Evolutionary conservation across 1,139 yeast genomes (phyloP), one percentile per base, ranked within the genome.

Genomic region (Saccharomycopsis crataegensis): DNA sequence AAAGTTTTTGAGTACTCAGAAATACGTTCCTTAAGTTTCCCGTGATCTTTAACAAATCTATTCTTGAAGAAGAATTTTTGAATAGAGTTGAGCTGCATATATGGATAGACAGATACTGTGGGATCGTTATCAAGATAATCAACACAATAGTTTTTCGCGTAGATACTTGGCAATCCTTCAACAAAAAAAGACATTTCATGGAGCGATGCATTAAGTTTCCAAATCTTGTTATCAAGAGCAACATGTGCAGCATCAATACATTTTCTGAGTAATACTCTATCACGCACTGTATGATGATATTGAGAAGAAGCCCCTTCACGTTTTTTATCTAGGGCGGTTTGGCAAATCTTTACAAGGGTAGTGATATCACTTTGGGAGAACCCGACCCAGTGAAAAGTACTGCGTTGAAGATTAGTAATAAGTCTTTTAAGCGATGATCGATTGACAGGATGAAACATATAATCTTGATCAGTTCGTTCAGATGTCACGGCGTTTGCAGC

Each of bases 381-480:
- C 0, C 89, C 89, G 1, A 88, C 80, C 90, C 90, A 84, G 61
- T 80, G 82, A 62, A 83, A 83, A 0, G 90, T 80, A 1, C 86
- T 82, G 56, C 83, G 71, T 63, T 80, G 86, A 46, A 83, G 64
- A 61, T 84, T 83, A 1, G 78, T 74, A 8, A 83, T 75, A 60
- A 83, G 71, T 49, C 83, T 66, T 58, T 83, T 69, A 48, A 83
- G 65, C 58, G 82, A 83, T 41, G 65, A 68, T 46, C 79, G 70
- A 60, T 82, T 83, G 0, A 76, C 65, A 0, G 82, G 77, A 67
- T 83, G 83, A 62, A 83, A 83, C 86, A 84, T 81, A 64, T 81
- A 84, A 65, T 84, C 90, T 41, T 75, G 71, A 59, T 79, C 91
- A 12, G 73, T 75, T 49, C 89, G 66, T 62, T 83, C 88, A 0